These are phyloP conservation scores for Lactifluus rugatus DNA, from an alignment of 768 basidiomycete genomes.

Conservation along the genomic window DNA sequence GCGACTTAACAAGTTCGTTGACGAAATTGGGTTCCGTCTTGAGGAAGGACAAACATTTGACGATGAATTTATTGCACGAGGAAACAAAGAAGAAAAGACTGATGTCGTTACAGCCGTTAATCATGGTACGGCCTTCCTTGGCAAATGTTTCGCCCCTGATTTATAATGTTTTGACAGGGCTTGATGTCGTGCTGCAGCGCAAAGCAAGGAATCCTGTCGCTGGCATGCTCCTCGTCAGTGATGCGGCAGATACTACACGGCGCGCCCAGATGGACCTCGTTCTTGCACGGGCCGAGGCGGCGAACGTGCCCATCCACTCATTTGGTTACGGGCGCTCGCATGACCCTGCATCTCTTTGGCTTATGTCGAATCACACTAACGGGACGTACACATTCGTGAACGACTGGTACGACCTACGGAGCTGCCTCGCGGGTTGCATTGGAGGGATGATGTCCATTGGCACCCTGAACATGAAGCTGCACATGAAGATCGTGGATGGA, in stretches of 20 bases:
- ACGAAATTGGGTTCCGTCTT: constrained; percentile 45
- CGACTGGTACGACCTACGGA: constrained; percentile 94
- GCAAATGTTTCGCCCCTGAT: neutral
- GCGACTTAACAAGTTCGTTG: constrained; percentile 69
- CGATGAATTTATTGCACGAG: constrained; percentile 56
- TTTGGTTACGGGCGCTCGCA: constrained; percentile 96
- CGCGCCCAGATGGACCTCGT: constrained; percentile 98
- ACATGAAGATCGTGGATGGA: constrained; percentile 86
- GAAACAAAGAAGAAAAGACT: constrained; percentile 84
- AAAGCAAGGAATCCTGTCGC: constrained; percentile 85
- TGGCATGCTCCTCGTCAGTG: constrained; percentile 88
- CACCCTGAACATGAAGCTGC: constrained; percentile 85
- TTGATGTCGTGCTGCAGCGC: constrained; percentile 91
- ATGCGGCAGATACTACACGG: constrained; percentile 84
- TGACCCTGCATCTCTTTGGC: constrained; percentile 95
- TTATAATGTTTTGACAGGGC: neutral
- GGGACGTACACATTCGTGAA: constrained; percentile 98
- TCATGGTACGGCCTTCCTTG: constrained; percentile 46
- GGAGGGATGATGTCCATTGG: constrained; percentile 98
- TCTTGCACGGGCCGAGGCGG: constrained; percentile 92
- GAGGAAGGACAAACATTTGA: constrained; percentile 24
- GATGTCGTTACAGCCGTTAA: constrained; percentile 99
- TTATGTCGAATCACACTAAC: constrained; percentile 95
- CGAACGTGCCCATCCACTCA: constrained; percentile 92
- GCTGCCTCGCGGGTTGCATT: constrained; percentile 86